Conservation (phyloP, 2,329 filamentous ascomycete genomes). For the Fusarium nodosum region DNA sequence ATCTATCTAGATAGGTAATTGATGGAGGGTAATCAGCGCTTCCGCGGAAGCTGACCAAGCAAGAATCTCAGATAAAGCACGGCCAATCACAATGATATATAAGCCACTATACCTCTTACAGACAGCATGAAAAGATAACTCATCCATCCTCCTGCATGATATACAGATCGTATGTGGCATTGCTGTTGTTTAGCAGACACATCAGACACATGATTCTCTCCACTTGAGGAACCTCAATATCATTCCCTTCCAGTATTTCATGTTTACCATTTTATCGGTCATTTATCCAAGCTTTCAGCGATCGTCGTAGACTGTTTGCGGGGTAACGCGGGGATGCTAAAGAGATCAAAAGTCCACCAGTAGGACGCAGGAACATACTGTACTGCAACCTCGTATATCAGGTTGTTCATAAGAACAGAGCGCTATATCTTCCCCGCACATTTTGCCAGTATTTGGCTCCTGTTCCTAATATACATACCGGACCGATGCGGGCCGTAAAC, state of each 20-base stretch:
- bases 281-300: constrained; percentile 5
- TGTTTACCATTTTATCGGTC: too few species aligned
- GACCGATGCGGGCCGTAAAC: constrained; percentile 1
- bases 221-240: too few species aligned
- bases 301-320: background rate
- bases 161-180: background rate
- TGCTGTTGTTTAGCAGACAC: too few species aligned
- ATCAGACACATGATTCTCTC: too few species aligned
- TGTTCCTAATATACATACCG: background rate
- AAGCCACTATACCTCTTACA: background rate
- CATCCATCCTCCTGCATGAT: background rate
- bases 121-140: background rate
- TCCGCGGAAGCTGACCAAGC: constrained; percentile 31
- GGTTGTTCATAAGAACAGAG: background rate
- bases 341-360: background rate
- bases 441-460: too few species aligned
- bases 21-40: background rate
- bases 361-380: background rate
- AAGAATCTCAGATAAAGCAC: background rate
- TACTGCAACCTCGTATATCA: background rate
- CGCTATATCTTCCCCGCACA: background rate
- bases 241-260: too few species aligned
- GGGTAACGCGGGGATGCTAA: constrained; percentile 8
- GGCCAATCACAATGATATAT: background rate
- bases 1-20: too few species aligned